Conservation (phyloP, 2,329 filamentous ascomycete genomes). For the Parafenestella ontariensis region DNA sequence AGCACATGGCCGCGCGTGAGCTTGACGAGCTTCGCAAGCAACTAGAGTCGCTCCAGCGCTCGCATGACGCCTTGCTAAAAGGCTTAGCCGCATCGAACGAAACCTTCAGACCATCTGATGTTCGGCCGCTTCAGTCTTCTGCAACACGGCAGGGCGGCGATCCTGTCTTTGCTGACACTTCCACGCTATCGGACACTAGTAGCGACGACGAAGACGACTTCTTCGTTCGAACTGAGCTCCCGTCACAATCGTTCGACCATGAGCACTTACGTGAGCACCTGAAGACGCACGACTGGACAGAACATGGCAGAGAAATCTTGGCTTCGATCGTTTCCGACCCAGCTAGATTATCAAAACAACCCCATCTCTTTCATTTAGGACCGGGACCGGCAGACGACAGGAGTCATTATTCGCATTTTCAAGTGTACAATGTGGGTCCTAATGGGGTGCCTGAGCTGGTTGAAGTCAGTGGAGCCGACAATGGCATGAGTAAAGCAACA, state of each 20-base stretch:
- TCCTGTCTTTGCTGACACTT: constrained; percentile 42
- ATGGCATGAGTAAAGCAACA: constrained; percentile 43
- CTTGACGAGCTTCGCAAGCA: constrained; percentile 44
- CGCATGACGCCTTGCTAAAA: constrained; percentile 40
- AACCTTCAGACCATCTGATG: constrained; percentile 33
- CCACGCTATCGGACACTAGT: constrained; percentile 44
- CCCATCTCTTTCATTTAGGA: constrained; percentile 52
- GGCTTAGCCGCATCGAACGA: constrained; percentile 38
- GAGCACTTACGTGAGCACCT: constrained; percentile 56
- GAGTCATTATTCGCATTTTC: constrained; percentile 58
- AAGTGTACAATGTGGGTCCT: constrained; percentile 63
- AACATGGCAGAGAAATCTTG: constrained; percentile 51
- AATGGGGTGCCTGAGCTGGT: constrained; percentile 54
- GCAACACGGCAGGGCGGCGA: constrained; percentile 30
- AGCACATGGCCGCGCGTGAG: constrained; percentile 35
- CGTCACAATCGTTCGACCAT: constrained; percentile 50
- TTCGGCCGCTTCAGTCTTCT: constrained; percentile 28
- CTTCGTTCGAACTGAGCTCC: constrained; percentile 51
- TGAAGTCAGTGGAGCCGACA: constrained; percentile 41
- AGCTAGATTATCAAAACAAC: constrained; percentile 52
- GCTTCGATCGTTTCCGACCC: constrained; percentile 53
- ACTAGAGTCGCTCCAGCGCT: constrained; percentile 41
- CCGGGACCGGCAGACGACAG: constrained; percentile 52
- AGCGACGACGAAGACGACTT: constrained; percentile 47
- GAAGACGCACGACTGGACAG: constrained; percentile 52